Conservation (phyloP, 2,329 filamentous ascomycete species). For the Talaromyces sp. region DNA sequence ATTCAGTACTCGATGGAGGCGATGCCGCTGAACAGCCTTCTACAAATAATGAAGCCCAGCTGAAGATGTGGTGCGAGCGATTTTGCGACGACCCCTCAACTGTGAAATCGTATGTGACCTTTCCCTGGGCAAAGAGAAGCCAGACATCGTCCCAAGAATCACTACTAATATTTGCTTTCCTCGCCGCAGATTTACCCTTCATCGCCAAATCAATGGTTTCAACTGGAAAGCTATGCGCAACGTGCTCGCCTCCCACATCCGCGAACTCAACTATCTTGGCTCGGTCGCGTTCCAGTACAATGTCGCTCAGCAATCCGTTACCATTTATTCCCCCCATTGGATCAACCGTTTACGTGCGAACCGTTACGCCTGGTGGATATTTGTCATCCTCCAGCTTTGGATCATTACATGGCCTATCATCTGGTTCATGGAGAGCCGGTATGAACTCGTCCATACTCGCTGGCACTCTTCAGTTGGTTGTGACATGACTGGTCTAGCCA, state of each 20-base stretch:
- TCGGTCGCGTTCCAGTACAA: conserved; percentile 27
- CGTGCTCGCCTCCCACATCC: conserved; percentile 39
- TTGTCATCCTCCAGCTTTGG: conserved; percentile 44
- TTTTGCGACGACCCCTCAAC: conserved; percentile 38
- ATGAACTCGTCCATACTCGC: conserved; percentile 34
- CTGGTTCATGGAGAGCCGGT: conserved; percentile 40
- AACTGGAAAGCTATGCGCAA: conserved; percentile 29
- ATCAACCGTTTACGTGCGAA: conserved; percentile 42
- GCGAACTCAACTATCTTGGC: conserved; percentile 42
- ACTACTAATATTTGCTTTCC: not conserved
- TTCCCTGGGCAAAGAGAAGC: too few species aligned
- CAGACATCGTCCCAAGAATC: too few species aligned
- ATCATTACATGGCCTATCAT: conserved; percentile 44
- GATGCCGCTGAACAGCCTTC: not conserved
- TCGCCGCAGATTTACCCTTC: conserved; percentile 32
- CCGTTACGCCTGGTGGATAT: conserved; percentile 36
- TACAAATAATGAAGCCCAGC: not conserved
- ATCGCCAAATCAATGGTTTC: conserved; percentile 35
- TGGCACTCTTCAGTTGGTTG: conserved; percentile 33
- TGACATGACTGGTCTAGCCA: conserved; percentile 11
- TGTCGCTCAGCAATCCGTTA: conserved; percentile 33
- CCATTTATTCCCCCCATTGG: conserved; percentile 44
- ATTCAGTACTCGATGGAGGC: conserved; percentile 4
- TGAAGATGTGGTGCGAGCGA: conserved; percentile 38
- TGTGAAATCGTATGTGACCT: conserved; percentile 39